Conservation (phyloP, 2,329 filamentous ascomycete species). For the Colletotrichum sp. region DNA sequence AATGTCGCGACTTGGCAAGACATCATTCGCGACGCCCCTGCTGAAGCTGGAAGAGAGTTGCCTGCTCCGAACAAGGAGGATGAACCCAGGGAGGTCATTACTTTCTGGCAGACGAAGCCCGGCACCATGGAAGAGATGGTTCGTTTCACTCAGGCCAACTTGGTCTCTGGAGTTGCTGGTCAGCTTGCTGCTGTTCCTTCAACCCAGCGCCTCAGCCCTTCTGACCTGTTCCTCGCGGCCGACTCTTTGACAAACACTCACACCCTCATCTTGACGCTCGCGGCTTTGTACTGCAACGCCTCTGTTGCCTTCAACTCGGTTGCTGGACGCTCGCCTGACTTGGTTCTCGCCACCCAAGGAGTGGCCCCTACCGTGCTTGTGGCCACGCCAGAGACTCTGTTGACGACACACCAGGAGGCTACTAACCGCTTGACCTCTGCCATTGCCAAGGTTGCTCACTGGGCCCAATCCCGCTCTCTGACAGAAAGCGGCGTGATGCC, state of each 20-base stretch:
- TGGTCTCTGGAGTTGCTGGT: constrained; percentile 85
- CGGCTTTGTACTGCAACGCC: constrained; percentile 83
- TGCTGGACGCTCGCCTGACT: constrained; percentile 73
- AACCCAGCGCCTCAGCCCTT: constrained; percentile 72
- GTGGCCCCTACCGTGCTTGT: constrained; percentile 85
- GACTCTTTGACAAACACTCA: constrained; percentile 83
- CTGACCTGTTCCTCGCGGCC: constrained; percentile 85
- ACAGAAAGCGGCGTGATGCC: constrained; percentile 77
- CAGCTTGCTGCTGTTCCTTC: constrained; percentile 79
- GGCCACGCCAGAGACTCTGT: constrained; percentile 75
- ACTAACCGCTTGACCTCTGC: constrained; percentile 64
- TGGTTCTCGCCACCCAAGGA: constrained; percentile 74
- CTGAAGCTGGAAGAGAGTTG: constrained; percentile 64
- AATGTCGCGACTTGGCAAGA: constrained; percentile 95
- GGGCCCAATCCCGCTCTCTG: constrained; percentile 73
- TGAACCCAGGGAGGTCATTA: constrained; percentile 61
- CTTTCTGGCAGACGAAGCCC: constrained; percentile 68
- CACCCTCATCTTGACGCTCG: constrained; percentile 79
- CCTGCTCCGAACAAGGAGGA: constrained; percentile 64
- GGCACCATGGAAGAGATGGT: constrained; percentile 71
- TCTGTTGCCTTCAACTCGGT: constrained; percentile 91
- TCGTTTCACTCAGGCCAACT: constrained; percentile 80
- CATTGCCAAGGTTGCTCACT: constrained; percentile 72
- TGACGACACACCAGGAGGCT: constrained; percentile 69
- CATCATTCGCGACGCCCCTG: constrained; percentile 74